Percentiles rank a stretch among this genome's conserved stretches.
phyloP scores from a whole-genome alignment of 192 early-diverging fungal species.

The Entophlyctis luteolus region DNA sequence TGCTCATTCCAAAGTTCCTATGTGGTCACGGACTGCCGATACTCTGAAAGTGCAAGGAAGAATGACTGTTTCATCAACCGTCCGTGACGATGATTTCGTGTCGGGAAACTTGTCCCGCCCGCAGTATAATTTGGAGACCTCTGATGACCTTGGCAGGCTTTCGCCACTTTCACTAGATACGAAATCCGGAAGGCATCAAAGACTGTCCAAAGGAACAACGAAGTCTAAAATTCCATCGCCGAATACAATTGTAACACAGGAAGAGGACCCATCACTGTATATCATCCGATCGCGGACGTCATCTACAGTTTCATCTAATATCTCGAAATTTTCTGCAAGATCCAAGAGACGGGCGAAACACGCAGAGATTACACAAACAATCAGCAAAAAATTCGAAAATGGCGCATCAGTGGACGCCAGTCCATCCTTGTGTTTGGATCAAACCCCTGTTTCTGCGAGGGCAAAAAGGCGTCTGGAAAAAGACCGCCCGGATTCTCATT shows the following conservation, averaged over 20 bases:
- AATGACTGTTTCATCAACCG: neutral
- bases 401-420: too few species aligned
- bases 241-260: slow-evolving; percentile 9
- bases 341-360: slow-evolving; percentile 10
- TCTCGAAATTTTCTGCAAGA: neutral
- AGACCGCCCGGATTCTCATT: too few species aligned
- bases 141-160: neutral
- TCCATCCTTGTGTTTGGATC: too few species aligned
- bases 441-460: too few species aligned
- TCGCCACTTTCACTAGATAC: too few species aligned
- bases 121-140: neutral
- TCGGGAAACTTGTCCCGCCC: neutral
- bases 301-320: slow-evolving; percentile 2
- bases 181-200: too few species aligned
- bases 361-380: slow-evolving; percentile 9
- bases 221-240: neutral
- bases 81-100: neutral
- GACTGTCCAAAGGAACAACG: neutral
- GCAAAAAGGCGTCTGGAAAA: too few species aligned
- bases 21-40: slow-evolving; percentile 1
- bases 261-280: slow-evolving; percentile 18
- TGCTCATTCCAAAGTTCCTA: slow-evolving; percentile 4
- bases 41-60: neutral
- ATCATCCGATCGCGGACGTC: neutral
- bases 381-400: neutral